phyloP scores from a whole-genome alignment of 139 green algal species.

The Eudorina sp. region DNA sequence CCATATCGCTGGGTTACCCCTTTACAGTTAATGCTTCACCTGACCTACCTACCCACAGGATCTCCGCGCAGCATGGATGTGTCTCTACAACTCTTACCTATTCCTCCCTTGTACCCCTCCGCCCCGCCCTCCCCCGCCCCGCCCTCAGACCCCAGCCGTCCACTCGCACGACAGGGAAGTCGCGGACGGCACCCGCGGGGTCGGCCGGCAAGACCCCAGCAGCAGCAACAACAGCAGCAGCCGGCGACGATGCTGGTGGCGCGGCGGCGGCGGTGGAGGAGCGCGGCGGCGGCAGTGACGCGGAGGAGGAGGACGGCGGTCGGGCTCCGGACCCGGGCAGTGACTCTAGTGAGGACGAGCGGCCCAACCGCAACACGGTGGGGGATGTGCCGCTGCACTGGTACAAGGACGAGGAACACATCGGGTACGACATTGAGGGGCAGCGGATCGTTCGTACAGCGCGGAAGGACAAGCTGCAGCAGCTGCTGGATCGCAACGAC shows the following conservation, averaged over 20 bases:
- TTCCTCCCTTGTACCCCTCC: too few relatives aligned
- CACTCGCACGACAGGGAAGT: conserved; percentile 15
- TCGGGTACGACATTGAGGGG: conserved; percentile 93
- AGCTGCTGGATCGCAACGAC: conserved; percentile 81
- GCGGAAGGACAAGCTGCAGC: conserved; percentile 84
- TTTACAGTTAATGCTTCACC: too few relatives aligned
- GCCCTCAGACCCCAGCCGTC: neutral
- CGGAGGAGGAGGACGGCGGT: neutral
- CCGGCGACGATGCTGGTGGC: neutral
- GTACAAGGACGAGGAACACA: conserved; percentile 97
- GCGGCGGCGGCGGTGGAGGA: neutral
- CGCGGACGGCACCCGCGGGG: neutral
- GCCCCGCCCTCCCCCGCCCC: neutral
- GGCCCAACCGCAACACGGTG: conserved; percentile 89
- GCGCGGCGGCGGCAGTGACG: neutral
- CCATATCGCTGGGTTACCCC: too few relatives aligned
- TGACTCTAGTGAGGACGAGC: conserved; percentile 96
- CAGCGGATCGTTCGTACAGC: conserved; percentile 72
- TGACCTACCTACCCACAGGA: too few relatives aligned
- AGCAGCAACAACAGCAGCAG: neutral
- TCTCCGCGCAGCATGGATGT: too few relatives aligned
- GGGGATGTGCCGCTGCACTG: conserved; percentile 93
- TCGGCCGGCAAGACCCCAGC: neutral
- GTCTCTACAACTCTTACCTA: too few relatives aligned
- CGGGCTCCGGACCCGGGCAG: conserved; percentile 69